phyloP scores from a whole-genome alignment of 192 early-diverging fungal species.

The Funneliformis geosporum region DNA sequence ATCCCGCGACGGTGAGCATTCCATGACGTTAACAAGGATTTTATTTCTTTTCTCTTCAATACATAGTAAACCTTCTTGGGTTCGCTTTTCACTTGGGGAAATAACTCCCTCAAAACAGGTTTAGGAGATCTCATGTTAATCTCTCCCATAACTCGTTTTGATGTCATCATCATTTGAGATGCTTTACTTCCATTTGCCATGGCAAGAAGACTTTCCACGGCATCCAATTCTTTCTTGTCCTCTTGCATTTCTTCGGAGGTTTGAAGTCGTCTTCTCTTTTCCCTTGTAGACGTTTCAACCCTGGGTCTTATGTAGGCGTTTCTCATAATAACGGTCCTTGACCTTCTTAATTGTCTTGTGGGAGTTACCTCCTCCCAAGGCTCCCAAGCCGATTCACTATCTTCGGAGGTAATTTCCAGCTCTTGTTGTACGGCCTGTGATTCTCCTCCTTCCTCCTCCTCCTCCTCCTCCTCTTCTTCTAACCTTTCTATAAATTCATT shows the following conservation, averaged over 20 bases:
- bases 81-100: background rate
- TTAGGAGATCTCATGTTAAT: background rate
- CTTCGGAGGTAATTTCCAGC: background rate
- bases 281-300: background rate
- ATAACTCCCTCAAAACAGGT: background rate
- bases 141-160: no score
- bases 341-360: background rate
- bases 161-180: background rate
- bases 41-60: background rate
- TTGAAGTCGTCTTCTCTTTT: background rate
- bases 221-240: background rate
- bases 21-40: background rate
- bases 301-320: background rate
- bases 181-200: background rate
- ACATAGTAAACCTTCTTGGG: background rate
- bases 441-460: background rate
- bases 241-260: background rate
- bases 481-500: background rate
- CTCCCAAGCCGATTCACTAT: background rate
- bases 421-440: background rate
- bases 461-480: background rate
- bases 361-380: background rate
- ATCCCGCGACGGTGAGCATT: background rate
- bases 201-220: background rate
- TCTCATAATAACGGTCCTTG: background rate